phyloP scores from a whole-genome alignment of 805 yeast genomes.

The Yamadazyma endophytica region DNA sequence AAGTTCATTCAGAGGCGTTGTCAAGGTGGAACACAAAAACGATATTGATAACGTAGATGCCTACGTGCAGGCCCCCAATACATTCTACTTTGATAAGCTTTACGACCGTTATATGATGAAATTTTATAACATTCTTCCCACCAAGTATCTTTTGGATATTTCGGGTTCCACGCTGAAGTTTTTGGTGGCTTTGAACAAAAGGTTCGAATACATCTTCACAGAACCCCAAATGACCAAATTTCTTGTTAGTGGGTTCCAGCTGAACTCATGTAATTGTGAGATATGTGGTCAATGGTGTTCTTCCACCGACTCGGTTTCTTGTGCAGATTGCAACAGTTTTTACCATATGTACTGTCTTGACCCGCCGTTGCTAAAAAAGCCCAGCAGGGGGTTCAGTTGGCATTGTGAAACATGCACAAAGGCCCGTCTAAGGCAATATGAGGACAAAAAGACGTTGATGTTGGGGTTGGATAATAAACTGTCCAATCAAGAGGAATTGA shows the following conservation, averaged over 20 bases:
- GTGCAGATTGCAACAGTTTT: constrained; percentile 68
- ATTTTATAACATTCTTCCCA: constrained; percentile 72
- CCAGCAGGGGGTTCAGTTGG: constrained; percentile 88
- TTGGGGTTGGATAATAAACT: constrained; percentile 39
- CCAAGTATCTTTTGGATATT: constrained; percentile 42
- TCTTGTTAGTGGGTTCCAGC: constrained; percentile 57
- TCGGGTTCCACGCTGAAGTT: constrained; percentile 43
- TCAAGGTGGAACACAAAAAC: constrained; percentile 62
- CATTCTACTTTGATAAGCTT: constrained; percentile 79
- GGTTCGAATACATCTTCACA: constrained; percentile 70
- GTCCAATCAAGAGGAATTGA: constrained; percentile 34
- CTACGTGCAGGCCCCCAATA: constrained; percentile 56
- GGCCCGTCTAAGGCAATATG: constrained; percentile 44
- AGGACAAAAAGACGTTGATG: constrained; percentile 36
- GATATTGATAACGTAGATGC: constrained; percentile 58
- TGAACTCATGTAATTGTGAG: constrained; percentile 53
- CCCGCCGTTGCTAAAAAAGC: constrained; percentile 77
- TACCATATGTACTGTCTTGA: constrained; percentile 83
- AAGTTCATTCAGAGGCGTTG: constrained; percentile 68
- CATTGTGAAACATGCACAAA: constrained; percentile 77
- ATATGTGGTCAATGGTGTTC: constrained; percentile 85
- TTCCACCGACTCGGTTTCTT: constrained; percentile 61
- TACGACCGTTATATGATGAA: constrained; percentile 83
- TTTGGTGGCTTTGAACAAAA: constrained; percentile 55
- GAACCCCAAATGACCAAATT: constrained; percentile 66